A percentile compares a stretch with the other conserved stretches of the same genome.
Conservation (phyloP, 2,329 filamentous ascomycete genomes). For the Monilinia fructigena region DNA sequence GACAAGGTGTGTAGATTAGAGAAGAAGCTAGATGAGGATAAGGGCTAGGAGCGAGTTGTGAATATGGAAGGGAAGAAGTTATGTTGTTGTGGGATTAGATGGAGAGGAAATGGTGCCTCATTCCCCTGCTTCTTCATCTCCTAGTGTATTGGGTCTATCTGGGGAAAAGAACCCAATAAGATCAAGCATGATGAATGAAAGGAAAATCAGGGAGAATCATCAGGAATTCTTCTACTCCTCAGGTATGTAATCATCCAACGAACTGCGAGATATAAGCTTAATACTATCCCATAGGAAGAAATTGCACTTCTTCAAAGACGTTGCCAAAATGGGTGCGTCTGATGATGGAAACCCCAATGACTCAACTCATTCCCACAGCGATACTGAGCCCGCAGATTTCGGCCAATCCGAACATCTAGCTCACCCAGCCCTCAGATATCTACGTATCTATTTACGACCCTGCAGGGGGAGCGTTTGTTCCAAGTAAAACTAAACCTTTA, state of each 20-base stretch:
- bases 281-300: conserved; percentile 8
- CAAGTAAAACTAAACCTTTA: conserved; percentile 52
- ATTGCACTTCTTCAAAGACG: conserved; percentile 29
- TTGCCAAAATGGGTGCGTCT: conserved; percentile 28
- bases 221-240: conserved; percentile 21
- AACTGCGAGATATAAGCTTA: neutral
- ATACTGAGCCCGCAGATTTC: conserved; percentile 23
- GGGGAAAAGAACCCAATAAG: conserved; percentile 7
- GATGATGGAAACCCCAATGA: conserved; percentile 29
- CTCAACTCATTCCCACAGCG: conserved; percentile 22
- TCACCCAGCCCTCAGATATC: conserved; percentile 36
- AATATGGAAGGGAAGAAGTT: neutral
- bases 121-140: neutral
- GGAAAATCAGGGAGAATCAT: conserved; percentile 25
- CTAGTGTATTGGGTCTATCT: neutral
- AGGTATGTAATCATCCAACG: neutral
- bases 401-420: conserved; percentile 6
- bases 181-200: conserved; percentile 22
- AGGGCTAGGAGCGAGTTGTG: neutral
- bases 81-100: conserved; percentile 18
- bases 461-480: conserved; percentile 49
- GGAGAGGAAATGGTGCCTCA: conserved; percentile 11
- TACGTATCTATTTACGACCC: conserved; percentile 54
- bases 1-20: conserved; percentile 48
- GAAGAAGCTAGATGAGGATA: conserved; percentile 37